Base-by-base conservation (phyloP, 345 rosid genomes). In the Camelina neglecta region DNA sequence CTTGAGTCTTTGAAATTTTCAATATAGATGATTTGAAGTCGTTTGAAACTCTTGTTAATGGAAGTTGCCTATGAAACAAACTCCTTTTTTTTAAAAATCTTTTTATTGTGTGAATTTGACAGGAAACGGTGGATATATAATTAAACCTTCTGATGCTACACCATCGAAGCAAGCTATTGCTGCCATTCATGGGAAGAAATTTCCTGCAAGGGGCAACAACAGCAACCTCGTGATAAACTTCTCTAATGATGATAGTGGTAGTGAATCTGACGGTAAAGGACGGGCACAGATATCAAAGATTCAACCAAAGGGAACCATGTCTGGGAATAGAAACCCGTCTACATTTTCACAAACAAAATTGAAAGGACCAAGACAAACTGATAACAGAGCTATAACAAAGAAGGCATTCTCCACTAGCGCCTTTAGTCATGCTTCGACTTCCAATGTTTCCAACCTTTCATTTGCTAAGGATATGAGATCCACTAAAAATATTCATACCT, bases 211-310 rank as follows among this genome's bases (percentile, higher is more conserved):
- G 50, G 69, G 68, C 6, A 61, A 80, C 65, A 68, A 76, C 81
- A 95, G 61, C 80, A 92, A 90, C 79, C 93, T 95, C 48, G 99
- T 95, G 53, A 95, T 95, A 80, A 81, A 89, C 79, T 95, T 95
- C 81, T 90, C 93, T 13, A 93, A 90, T 77, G 92, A 86, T 73
- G 98, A 93, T 57, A 89, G 89, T 79, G 93, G 84, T 74, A 92
- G 97, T 79, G 96, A 86, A 57, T 84, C 87, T 68, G 97, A 92
- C 59, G 82, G 74, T 71, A 38, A 71, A 65, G 65, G 56, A 58
- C 70, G 44, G 56, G 75, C 70, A 60, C 80, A 71, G 33, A 20
- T 67, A 67, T 60, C 51, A 24, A 77, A 81, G 74, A 65, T 50
- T 71, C 87, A 82, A 82, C 56, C 75, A 21, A 80, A 71, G 36